Conservation (phyloP, 129 eudicot genomes). For the Helianthus annuus region DNA sequence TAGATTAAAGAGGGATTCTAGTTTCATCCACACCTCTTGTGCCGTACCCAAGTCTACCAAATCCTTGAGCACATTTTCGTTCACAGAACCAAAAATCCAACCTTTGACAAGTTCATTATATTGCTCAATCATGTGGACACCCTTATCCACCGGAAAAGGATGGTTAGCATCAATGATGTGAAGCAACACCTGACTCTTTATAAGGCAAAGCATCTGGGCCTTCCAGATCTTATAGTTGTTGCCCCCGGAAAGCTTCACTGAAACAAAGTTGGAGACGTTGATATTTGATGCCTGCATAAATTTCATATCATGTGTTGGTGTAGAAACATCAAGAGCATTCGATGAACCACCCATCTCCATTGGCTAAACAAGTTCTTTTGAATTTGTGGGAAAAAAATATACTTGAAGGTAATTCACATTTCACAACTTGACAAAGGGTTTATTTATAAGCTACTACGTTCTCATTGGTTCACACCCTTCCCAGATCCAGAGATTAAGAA, state of each 20-base stretch:
- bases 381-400: no score
- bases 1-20: slow-evolving; percentile 12
- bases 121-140: neutral
- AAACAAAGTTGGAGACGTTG: neutral
- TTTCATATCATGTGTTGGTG: neutral
- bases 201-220: neutral
- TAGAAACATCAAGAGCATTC: neutral
- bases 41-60: neutral
- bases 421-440: no score
- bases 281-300: neutral
- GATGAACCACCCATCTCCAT: neutral
- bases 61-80: neutral
- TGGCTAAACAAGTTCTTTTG: no score
- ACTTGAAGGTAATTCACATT: no score
- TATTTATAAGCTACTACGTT: no score
- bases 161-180: neutral
- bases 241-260: neutral
- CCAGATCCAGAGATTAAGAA: no score
- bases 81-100: slow-evolving; percentile 27
- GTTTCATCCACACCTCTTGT: slow-evolving; percentile 18
- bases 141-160: neutral
- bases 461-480: no score
- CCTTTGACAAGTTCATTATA: slow-evolving; percentile 22
- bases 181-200: neutral
- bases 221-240: neutral